Evolutionary conservation across 163 green algal species (phyloP), one percentile per base, ranked within the genome.

Genomic region (Botryococcus braunii): DNA sequence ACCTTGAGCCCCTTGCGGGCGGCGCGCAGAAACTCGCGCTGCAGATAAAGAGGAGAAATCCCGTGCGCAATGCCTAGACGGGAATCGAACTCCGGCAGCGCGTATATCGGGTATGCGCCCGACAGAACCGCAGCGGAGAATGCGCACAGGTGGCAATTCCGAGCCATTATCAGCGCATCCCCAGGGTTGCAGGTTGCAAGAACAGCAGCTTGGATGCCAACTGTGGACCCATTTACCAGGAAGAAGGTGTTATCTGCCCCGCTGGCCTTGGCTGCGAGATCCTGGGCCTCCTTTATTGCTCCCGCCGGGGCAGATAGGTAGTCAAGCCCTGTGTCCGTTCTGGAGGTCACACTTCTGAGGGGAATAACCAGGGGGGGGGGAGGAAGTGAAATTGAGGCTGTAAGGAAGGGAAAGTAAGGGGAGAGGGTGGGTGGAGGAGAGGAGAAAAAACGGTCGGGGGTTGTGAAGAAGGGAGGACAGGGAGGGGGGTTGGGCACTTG

Each of bases 181-280:
- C 79, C 77, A 2, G 78, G 79, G 36, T 68, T 37, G 48, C 83
- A 88, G 3, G 76, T 79, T 0, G 91, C 85, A 76, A 96, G 78
- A 5, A 97, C 74, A 1, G 92, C 89, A 1, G 92, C 92, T 34
- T 93, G 87, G 29, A 95, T 84, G 52, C 87, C 89, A 0, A 65
- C 80, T 0, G 81, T 95, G 72, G 77, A 88, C 61, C 92, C 92
- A 70, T 98, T 98, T 35, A 98, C 91, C 39, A 97, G 75, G 49
- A 96, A 94, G 71, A 77, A 96, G 5, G 88, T 94, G 32, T 62
- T 31, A 5, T 89, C 81, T 0, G 90, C 83, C 35, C 88, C 90
- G 78, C 93, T 96, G 5, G 78, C 64, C 17, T 40, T 34, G 4
- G 89, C 84, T 34, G 92, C 91, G 13, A 84, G 43, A 8, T 73